phyloP scores from a whole-genome alignment of 192 early-diverging fungal species.

The Entophlyctis helioformis region DNA sequence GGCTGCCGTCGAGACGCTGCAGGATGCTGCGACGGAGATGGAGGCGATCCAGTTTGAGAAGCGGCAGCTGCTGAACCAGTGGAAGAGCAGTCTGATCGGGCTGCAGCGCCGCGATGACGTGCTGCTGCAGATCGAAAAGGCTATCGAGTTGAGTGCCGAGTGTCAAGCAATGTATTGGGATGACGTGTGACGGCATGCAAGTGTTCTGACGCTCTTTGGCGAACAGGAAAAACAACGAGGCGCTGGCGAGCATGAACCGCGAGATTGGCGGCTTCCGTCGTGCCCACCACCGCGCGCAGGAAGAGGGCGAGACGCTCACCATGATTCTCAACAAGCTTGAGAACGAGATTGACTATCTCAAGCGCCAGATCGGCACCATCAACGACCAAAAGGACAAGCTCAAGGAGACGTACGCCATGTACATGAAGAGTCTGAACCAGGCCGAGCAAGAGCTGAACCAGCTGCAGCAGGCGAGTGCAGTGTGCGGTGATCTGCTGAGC shows the following conservation, averaged over 20 bases:
- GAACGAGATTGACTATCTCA: slow-evolving; percentile 32
- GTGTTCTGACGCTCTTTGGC: too few relatives aligned
- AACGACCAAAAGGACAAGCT: slow-evolving; percentile 35
- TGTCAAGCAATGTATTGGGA: too few relatives aligned
- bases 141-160: too few relatives aligned
- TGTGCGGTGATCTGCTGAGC: too few relatives aligned
- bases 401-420: slow-evolving; percentile 30
- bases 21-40: slow-evolving; percentile 48
- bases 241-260: slow-evolving; percentile 22
- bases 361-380: slow-evolving; percentile 26
- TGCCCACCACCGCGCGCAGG: slow-evolving; percentile 27
- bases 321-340: slow-evolving; percentile 38
- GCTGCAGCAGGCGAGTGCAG: slow-evolving; percentile 18
- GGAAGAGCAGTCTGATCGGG: slow-evolving; percentile 46
- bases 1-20: slow-evolving; percentile 40
- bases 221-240: slow-evolving; percentile 33
- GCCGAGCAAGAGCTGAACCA: slow-evolving; percentile 34
- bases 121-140: slow-evolving; percentile 24
- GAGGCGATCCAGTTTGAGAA: slow-evolving; percentile 57
- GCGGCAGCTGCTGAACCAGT: slow-evolving; percentile 43
- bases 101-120: slow-evolving; percentile 41
- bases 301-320: slow-evolving; percentile 41
- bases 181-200: too few relatives aligned
- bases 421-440: slow-evolving; percentile 31
- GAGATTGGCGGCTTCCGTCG: slow-evolving; percentile 37